Base-by-base conservation (phyloP, 2,329 filamentous ascomycete species). In the Aspergillus glaucus region DNA sequence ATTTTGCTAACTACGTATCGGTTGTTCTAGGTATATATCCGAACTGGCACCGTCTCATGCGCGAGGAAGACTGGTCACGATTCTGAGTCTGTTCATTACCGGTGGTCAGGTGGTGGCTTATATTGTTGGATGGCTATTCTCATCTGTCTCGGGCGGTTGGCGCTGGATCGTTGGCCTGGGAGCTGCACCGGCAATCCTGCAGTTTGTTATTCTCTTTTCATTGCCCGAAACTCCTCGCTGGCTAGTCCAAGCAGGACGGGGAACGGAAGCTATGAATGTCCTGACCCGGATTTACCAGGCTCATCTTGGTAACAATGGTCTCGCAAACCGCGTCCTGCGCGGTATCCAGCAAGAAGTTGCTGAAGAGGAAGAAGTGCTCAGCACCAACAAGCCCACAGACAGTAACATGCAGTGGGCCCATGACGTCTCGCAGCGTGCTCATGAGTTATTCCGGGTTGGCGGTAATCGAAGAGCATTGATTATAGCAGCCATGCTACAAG, bases 171-270 rank as follows among this genome's bases (percentile, higher is more conserved):
- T 96, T 0, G 91, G 91, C 0, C 69, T 96, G 0, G 92, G 91
- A 0, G 87, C 87, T 7, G 53, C 86, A 22, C 92, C 92, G 0
- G 91, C 90, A 0, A 66, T 80, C 0, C 48, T 90, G 3, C 92
- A 96, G 65, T 79, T 81, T 4, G 64, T 76, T 0, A 71, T 94
- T 47, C 71, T 96, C 50, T 58, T 82, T 2, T 75, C 82, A 45
- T 85, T 95, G 79, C 90, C 90, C 0, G 92, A 97, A 69, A 94
- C 88, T 10, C 92, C 92, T 30, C 78, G 92, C 21, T 96, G 88
- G 86, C 76, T 96, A 19, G 84, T 95, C 17, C 85, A 84, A 63
- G 81, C 78, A 3, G 85, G 84, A 1, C 75, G 77, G 43, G 75
- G 77, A 3, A 72, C 73, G 3, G 78, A 80, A 51, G 92, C 90